Evolutionary conservation across 164 flowering plant species (phyloP).

Genomic region (Vitis amurensis): DNA sequence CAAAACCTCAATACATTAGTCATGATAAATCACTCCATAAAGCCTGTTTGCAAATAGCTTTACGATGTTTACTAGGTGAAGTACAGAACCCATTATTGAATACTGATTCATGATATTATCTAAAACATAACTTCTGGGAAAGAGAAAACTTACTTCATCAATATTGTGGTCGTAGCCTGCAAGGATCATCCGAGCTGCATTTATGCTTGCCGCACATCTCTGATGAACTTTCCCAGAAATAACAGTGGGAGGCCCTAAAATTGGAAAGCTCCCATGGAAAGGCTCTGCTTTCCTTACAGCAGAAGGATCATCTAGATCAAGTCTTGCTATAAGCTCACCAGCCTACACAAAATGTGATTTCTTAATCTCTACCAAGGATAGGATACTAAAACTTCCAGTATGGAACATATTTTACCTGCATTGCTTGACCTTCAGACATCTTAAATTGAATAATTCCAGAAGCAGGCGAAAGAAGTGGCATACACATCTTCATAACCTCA

Average conservation of each 20-base stretch:
- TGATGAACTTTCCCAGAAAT: conserved; percentile 97
- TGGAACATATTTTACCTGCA: conserved; percentile 66
- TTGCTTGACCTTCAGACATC: conserved; percentile 98
- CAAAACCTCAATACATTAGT: not conserved
- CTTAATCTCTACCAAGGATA: not conserved
- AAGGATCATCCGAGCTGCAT: conserved; percentile 94
- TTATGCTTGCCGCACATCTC: conserved; percentile 91
- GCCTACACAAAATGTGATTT: conserved; percentile 47
- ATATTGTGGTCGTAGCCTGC: conserved; percentile 96
- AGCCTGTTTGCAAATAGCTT: not conserved
- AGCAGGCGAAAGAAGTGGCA: conserved; percentile 99
- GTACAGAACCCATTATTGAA: not conserved
- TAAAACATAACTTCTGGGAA: not conserved
- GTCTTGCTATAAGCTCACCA: conserved; percentile 92
- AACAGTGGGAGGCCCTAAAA: conserved; percentile 92
- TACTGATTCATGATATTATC: not conserved
- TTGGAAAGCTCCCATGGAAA: conserved; percentile 87
- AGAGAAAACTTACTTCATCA: conserved; percentile 65
- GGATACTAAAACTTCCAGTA: not conserved
- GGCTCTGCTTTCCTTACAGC: conserved; percentile 99
- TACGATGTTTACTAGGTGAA: not conserved
- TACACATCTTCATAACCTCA: conserved; percentile 99
- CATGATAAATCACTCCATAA: not conserved
- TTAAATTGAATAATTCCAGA: conserved; percentile 81
- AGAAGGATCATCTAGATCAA: conserved; percentile 97